phyloP scores from a whole-genome alignment of 2,329 filamentous ascomycete species.

The Colletotrichum echinochloae region DNA sequence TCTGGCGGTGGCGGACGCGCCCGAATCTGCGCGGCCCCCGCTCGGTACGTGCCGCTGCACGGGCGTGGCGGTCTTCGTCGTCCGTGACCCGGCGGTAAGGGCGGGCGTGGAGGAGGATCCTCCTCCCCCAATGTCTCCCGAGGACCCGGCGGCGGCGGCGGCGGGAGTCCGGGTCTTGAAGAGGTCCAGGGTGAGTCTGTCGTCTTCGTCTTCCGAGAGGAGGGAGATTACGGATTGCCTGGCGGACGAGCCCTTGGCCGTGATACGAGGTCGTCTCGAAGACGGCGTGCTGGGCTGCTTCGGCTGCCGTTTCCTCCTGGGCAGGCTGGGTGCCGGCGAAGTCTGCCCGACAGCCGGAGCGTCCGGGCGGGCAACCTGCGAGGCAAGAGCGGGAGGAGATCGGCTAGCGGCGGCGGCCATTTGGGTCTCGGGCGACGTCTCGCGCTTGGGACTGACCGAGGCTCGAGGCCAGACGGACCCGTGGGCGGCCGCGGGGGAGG shows the following conservation, averaged over 20 bases:
- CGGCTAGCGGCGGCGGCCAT: background rate
- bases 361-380: too few species aligned
- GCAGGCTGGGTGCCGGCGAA: background rate
- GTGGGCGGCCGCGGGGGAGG: background rate
- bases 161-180: slow-evolving; percentile 42
- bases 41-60: slow-evolving; percentile 9
- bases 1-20: background rate
- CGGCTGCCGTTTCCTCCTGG: background rate
- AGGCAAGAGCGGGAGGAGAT: too few species aligned
- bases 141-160: background rate
- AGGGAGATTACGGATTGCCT: slow-evolving; percentile 57
- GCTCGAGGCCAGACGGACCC: background rate
- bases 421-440: background rate
- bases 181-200: slow-evolving; percentile 52
- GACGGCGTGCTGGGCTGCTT: slow-evolving; percentile 5
- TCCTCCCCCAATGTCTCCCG: background rate
- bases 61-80: slow-evolving; percentile 35
- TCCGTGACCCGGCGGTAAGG: slow-evolving; percentile 15
- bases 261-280: background rate
- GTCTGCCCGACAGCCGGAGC: background rate
- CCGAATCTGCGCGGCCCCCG: background rate
- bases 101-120: slow-evolving; percentile 15
- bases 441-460: background rate
- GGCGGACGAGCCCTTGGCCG: slow-evolving; percentile 44
- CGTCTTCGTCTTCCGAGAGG: slow-evolving; percentile 53